Evolutionary conservation across 352 stramenopile genomes (phyloP).

Genomic region (Phytopythium vexans): DNA sequence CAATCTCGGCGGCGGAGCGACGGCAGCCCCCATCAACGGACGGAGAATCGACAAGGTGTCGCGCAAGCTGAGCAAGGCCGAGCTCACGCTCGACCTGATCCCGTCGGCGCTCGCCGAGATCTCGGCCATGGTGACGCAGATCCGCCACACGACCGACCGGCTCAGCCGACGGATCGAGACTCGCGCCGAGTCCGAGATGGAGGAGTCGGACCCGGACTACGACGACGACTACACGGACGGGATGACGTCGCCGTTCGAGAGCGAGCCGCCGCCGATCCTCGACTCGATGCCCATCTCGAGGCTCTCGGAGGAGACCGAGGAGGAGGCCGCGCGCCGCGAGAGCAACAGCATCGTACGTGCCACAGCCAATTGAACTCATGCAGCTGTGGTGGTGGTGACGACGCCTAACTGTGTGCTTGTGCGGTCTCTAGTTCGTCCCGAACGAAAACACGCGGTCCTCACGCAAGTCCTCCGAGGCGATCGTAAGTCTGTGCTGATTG

Average conservation of each 20-base stretch:
- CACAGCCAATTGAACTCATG: background rate
- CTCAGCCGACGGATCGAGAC: conserved; percentile 46
- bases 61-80: conserved; percentile 47
- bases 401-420: background rate
- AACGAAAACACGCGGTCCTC: background rate
- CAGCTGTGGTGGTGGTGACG: background rate
- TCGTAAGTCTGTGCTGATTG: background rate
- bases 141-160: conserved; percentile 59
- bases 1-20: background rate
- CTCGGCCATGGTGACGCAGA: conserved; percentile 65
- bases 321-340: conserved; percentile 58
- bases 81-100: conserved; percentile 51
- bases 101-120: conserved; percentile 61
- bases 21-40: background rate
- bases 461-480: background rate
- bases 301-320: conserved; percentile 56
- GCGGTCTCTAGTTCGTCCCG: background rate
- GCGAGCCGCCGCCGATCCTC: background rate
- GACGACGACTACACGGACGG: conserved; percentile 47
- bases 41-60: conserved; percentile 37
- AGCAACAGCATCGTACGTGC: conserved; percentile 45
- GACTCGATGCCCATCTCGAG: conserved; percentile 16
- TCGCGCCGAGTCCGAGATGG: conserved; percentile 6
- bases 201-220: conserved; percentile 22
- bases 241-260: conserved; percentile 13